Evolutionary conservation across 1,284 basidiomycete species (phyloP), one percentile per base, ranked within the genome.

Genomic region (Schizophyllum amplum): DNA sequence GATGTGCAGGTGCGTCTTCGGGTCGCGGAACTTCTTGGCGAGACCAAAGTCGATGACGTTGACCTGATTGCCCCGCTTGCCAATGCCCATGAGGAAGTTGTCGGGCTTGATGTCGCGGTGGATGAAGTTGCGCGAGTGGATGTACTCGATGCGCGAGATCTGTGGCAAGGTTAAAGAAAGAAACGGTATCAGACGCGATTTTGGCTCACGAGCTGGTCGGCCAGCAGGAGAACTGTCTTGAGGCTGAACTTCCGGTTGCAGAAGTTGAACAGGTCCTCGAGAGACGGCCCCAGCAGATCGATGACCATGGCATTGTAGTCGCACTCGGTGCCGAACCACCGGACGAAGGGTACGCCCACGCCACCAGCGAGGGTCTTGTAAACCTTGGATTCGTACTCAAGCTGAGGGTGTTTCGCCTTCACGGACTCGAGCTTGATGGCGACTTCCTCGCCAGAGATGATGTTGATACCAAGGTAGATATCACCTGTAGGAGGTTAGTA

Each of bases 261-360:
- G 69, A 98, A 99, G 80, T 99, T 99, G 89, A 99, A 99, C 20
- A 99, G 81, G 68, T 99, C 97, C 73, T 99, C 97, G 54, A 99
- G 87, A 52, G 93, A 96, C 25, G 97, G 95, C 1, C 96, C 97
- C 33, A 99, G 85, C 57, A 98, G 86, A 76, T 99, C 97, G 65
- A 99, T 79, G 59, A 99, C 97, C 96, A 99, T 98, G 59, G 96
- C 96, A 62, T 99, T 98, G 82, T 99, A 99, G 73, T 99, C 95
- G 72, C 95, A 98, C 73, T 99, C 96, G 62, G 95, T 97, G 48
- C 97, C 97, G 71, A 93, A 99, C 97, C 97, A 91, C 67, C 95
- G 79, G 57, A 98, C 96, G 64, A 98, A 99, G 4, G 97, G 96
- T 15, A 99, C 93, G 59, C 97, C 97, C 55, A 99, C 96, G 67